Conservation (phyloP, 2,329 filamentous ascomycete genomes). For the Fusarium sp. region DNA sequence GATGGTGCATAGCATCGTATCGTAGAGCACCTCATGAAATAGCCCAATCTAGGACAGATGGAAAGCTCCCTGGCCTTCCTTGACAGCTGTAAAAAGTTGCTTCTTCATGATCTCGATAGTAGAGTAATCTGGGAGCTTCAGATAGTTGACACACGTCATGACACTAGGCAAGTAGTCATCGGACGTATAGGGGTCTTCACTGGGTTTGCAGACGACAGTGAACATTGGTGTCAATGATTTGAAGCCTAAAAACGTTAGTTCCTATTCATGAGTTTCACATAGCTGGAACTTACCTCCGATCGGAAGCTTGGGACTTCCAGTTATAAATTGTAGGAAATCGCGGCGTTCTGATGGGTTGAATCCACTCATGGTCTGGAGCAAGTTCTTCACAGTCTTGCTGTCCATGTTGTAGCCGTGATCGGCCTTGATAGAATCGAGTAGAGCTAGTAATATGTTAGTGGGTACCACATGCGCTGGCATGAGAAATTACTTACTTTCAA, state of each 20-base stretch:
- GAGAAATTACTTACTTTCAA: constrained; percentile 79
- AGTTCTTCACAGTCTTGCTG: constrained; percentile 91
- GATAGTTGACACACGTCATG: constrained; percentile 99
- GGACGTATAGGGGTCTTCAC: constrained; percentile 89
- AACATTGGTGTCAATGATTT: constrained; percentile 98
- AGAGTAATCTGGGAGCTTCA: constrained; percentile 96
- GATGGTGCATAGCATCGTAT: constrained; percentile 1
- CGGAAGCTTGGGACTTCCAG: constrained; percentile 95
- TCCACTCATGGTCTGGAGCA: constrained; percentile 95
- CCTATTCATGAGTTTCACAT: neutral
- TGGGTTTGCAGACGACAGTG: constrained; percentile 98
- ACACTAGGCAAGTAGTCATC: constrained; percentile 99
- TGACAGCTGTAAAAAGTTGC: constrained; percentile 86
- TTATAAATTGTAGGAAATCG: constrained; percentile 97
- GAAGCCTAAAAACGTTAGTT: constrained; percentile 72
- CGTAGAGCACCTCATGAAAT: constrained; percentile 3
- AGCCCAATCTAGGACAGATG: constrained; percentile 78
- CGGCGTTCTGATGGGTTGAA: constrained; percentile 78
- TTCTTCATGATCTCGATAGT: constrained; percentile 78
- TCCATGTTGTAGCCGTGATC: constrained; percentile 99
- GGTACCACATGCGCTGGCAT: neutral
- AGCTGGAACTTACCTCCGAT: constrained; percentile 81
- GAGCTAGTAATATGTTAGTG: constrained; percentile 63
- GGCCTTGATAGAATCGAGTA: constrained; percentile 98
- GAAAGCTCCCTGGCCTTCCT: constrained; percentile 97